A percentile compares a stretch with the other conserved stretches of the same genome.
These are phyloP conservation scores for Gillenia trifoliata DNA, from an alignment of 306 rosid species.

Conservation along the genomic window DNA sequence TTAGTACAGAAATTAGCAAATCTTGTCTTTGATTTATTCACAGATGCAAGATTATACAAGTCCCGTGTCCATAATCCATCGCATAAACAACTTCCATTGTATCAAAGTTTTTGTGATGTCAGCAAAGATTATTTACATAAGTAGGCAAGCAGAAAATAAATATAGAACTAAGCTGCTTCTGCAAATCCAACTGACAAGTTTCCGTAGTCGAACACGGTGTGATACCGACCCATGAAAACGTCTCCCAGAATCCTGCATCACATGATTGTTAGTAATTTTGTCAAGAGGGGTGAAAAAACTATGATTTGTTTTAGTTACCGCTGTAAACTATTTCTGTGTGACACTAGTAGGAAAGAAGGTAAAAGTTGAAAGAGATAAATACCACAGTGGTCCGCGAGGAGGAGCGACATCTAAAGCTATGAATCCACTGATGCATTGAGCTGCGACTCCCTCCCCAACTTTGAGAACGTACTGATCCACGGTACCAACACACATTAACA, in stretches of 20 bases:
- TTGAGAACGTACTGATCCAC: slow-evolving; percentile 47
- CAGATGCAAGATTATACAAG: not conserved
- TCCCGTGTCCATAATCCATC: slow-evolving; percentile 6
- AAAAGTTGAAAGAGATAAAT: slow-evolving; percentile 1
- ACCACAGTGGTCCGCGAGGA: slow-evolving; percentile 69
- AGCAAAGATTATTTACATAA: not conserved
- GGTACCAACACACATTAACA: not conserved
- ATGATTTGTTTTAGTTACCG: not conserved
- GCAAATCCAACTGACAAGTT: slow-evolving; percentile 48
- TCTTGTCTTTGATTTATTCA: slow-evolving; percentile 10
- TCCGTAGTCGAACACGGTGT: slow-evolving; percentile 51
- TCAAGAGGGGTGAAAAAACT: too few species aligned
- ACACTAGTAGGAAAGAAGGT: not conserved
- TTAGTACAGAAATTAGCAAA: not conserved
- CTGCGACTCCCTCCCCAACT: slow-evolving; percentile 42
- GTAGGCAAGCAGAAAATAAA: not conserved
- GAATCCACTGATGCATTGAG: slow-evolving; percentile 62
- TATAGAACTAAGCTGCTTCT: slow-evolving; percentile 31
- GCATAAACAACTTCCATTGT: not conserved
- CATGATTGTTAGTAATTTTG: too few species aligned
- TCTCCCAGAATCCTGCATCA: slow-evolving; percentile 61
- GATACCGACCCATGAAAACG: slow-evolving; percentile 54
- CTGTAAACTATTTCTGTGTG: not conserved
- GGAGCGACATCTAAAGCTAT: slow-evolving; percentile 53
- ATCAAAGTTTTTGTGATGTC: not conserved